Evolutionary conservation across 1,284 basidiomycete species (phyloP).

Genomic region (Tylopilus orsonianus): DNA sequence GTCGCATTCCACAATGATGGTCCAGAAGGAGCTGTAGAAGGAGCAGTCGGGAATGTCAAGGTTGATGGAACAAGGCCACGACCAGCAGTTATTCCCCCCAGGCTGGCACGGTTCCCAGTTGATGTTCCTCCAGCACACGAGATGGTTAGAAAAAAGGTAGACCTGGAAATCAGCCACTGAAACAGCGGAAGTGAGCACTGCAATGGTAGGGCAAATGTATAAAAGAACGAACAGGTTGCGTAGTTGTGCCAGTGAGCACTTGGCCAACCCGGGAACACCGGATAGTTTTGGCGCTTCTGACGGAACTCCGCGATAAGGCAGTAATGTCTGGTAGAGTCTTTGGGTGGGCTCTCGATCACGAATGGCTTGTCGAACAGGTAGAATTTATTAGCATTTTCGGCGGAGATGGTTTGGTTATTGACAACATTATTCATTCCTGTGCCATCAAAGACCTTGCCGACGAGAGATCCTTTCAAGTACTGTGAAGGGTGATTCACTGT

Average conservation of each 20-base stretch:
- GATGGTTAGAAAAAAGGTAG: not conserved
- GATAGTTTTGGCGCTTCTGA: conserved; percentile 10
- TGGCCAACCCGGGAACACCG: conserved; percentile 8
- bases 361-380: conserved; percentile 11
- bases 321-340: conserved; percentile 1
- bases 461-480: not conserved
- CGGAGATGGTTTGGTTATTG: conserved; percentile 7
- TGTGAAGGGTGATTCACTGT: conserved; percentile 4
- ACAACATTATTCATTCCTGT: not conserved
- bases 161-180: conserved; percentile 8
- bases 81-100: not conserved
- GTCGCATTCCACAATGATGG: conserved; percentile 12
- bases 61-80: conserved; percentile 2
- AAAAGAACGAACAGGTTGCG: conserved; percentile 5
- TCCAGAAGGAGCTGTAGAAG: conserved; percentile 4
- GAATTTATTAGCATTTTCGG: not conserved
- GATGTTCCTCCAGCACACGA: conserved; percentile 9
- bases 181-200: not conserved
- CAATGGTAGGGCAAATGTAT: not conserved
- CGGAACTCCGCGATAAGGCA: conserved; percentile 13
- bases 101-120: conserved; percentile 3
- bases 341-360: not conserved
- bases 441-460: not conserved
- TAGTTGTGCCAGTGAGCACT: conserved; percentile 2
- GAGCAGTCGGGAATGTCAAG: conserved; percentile 8